phyloP scores from a whole-genome alignment of 2,329 filamentous ascomycete species.

The Xylaria digitata region DNA sequence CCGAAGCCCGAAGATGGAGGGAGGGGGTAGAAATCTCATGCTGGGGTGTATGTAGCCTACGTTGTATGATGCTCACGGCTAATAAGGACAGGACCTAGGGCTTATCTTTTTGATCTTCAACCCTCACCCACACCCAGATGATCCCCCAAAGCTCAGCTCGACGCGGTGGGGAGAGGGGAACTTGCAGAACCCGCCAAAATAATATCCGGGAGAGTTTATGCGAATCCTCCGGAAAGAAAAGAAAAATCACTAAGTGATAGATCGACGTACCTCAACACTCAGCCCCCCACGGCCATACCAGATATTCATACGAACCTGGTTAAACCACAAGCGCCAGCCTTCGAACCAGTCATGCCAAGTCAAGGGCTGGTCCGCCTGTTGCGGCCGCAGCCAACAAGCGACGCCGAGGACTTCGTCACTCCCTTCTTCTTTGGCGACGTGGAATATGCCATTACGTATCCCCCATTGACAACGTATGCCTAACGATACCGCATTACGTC shows the following conservation, averaged over 20 bases:
- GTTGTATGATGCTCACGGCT: constrained; percentile 33
- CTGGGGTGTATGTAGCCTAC: constrained; percentile 24
- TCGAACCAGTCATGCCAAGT: constrained; percentile 73
- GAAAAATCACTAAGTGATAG: not conserved
- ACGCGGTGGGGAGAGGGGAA: constrained; percentile 1
- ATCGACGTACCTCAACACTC: constrained; percentile 62
- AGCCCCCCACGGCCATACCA: constrained; percentile 76
- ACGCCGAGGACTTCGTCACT: constrained; percentile 71
- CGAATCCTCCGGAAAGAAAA: constrained; percentile 8
- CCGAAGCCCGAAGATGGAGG: constrained; percentile 13
- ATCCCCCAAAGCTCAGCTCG: constrained; percentile 6
- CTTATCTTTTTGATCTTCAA: constrained; percentile 7
- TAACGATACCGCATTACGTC: constrained; percentile 72
- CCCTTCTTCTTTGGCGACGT: constrained; percentile 72
- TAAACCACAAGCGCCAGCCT: constrained; percentile 72
- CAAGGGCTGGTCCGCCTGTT: constrained; percentile 57
- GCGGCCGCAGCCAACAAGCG: constrained; percentile 77
- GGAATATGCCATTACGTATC: constrained; percentile 75
- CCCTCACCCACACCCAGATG: not conserved
- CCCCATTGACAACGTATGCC: constrained; percentile 76
- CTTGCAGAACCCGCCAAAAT: constrained; percentile 8
- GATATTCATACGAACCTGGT: constrained; percentile 74
- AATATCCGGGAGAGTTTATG: constrained; percentile 2
- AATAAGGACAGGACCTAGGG: constrained; percentile 22
- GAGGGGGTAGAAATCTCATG: constrained; percentile 1